Evolutionary conservation across 139 green algal genomes (phyloP).

Genomic region (Chlamydomonas schloesseri): DNA sequence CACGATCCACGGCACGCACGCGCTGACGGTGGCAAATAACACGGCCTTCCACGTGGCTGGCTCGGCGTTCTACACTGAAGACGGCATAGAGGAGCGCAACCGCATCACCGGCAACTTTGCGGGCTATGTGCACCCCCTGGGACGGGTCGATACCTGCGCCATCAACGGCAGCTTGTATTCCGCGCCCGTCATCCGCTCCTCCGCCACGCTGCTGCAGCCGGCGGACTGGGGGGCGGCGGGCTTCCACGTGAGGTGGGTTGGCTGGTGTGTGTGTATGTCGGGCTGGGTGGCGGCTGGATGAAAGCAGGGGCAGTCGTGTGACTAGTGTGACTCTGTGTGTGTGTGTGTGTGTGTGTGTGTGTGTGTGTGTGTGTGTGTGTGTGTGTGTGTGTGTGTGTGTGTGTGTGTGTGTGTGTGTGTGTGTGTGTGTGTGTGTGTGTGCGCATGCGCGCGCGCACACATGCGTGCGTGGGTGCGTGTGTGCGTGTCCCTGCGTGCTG

Average conservation of each 20-base stretch:
- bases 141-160: neutral
- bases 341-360: no score
- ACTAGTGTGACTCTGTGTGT: no score
- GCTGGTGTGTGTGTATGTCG: no score
- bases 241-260: slow-evolving; percentile 1
- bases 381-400: no score
- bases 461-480: no score
- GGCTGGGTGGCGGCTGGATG: no score
- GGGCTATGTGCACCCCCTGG: neutral
- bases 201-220: neutral
- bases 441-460: no score
- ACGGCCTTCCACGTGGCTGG: neutral
- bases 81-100: neutral
- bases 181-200: neutral
- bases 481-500: no score
- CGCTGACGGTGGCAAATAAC: neutral
- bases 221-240: neutral
- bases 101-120: neutral
- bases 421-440: no score
- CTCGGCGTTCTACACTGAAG: neutral
- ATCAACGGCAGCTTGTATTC: neutral
- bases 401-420: no score
- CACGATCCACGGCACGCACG: slow-evolving; percentile 16
- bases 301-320: no score
- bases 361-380: no score